Percentiles rank a stretch among this genome's conserved stretches.
Conservation (phyloP, 1,284 basidiomycete genomes). For the Naganishia sp. region DNA sequence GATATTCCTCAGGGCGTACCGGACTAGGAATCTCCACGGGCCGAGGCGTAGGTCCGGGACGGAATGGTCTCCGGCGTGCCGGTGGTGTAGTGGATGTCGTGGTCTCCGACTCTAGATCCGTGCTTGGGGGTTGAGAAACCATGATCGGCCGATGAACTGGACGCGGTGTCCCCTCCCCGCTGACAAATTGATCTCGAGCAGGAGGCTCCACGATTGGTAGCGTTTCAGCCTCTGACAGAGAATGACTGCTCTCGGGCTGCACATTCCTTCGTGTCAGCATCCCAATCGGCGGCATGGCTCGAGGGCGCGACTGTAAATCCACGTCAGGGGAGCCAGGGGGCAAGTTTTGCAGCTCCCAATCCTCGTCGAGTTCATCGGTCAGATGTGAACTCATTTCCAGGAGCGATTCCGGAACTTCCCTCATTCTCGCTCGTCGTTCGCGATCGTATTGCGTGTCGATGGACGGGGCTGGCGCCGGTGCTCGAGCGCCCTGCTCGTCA, state of each 20-base stretch:
- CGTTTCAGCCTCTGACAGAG: constrained; percentile 1
- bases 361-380: constrained; percentile 32
- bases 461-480: constrained; percentile 45
- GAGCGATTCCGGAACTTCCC: constrained; percentile 24
- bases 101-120: constrained; percentile 3
- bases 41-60: constrained; percentile 41
- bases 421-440: constrained; percentile 25
- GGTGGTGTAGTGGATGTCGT: constrained; percentile 12
- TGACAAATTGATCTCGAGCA: not conserved
- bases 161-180: constrained; percentile 9
- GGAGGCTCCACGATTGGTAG: not conserved
- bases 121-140: not conserved
- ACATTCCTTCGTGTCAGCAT: not conserved
- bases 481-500: constrained; percentile 38
- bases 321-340: constrained; percentile 44
- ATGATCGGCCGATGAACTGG: constrained; percentile 8
- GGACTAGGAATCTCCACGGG: constrained; percentile 51
- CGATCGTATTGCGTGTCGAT: constrained; percentile 37
- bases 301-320: constrained; percentile 4
- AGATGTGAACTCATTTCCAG: constrained; percentile 21
- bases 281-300: constrained; percentile 23
- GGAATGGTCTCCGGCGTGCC: constrained; percentile 27
- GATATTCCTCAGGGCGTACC: constrained; percentile 38
- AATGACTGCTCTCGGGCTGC: constrained; percentile 1
- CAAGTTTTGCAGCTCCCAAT: constrained; percentile 44